Conservation (phyloP, 2,329 filamentous ascomycete genomes). For the Ceratocystiopsis sp. region DNA sequence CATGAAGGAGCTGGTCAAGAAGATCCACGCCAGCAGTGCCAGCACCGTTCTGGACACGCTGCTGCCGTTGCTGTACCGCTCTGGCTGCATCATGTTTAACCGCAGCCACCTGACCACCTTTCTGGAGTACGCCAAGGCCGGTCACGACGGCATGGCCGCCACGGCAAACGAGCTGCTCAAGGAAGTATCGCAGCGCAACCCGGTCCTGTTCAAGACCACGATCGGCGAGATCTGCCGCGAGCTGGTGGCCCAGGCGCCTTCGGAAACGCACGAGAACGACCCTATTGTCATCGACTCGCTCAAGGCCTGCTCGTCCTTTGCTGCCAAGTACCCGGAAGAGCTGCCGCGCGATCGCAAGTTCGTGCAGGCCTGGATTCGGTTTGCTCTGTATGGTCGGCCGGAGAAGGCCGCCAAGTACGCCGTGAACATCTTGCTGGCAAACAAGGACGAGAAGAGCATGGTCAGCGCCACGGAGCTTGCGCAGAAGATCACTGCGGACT, state of each 20-base stretch:
- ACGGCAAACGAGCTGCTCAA: conserved; percentile 80
- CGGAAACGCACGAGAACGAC: conserved; percentile 49
- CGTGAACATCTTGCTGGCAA: conserved; percentile 72
- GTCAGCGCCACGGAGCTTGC: conserved; percentile 75
- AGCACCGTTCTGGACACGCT: conserved; percentile 61
- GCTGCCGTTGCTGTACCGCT: conserved; percentile 66
- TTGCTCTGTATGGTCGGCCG: conserved; percentile 67
- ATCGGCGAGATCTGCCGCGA: conserved; percentile 82
- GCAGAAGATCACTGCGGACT: conserved; percentile 55
- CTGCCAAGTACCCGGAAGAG: conserved; percentile 68
- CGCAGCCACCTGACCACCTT: conserved; percentile 84
- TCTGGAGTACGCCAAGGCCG: conserved; percentile 70
- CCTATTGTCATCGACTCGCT: conserved; percentile 69
- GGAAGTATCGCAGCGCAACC: conserved; percentile 78
- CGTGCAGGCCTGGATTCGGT: conserved; percentile 61
- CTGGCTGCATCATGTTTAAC: conserved; percentile 77
- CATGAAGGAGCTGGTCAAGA: conserved; percentile 75
- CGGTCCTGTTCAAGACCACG: conserved; percentile 82
- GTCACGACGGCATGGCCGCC: conserved; percentile 59
- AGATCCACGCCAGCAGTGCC: conserved; percentile 51
- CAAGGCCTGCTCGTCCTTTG: conserved; percentile 86
- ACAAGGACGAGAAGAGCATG: conserved; percentile 53
- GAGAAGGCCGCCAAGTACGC: conserved; percentile 83
- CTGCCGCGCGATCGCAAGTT: conserved; percentile 71
- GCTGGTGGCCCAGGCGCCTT: conserved; percentile 65